These are phyloP conservation scores for Glonium stellatum DNA, from an alignment of 495 filamentous ascomycete species.

Conservation along the genomic window DNA sequence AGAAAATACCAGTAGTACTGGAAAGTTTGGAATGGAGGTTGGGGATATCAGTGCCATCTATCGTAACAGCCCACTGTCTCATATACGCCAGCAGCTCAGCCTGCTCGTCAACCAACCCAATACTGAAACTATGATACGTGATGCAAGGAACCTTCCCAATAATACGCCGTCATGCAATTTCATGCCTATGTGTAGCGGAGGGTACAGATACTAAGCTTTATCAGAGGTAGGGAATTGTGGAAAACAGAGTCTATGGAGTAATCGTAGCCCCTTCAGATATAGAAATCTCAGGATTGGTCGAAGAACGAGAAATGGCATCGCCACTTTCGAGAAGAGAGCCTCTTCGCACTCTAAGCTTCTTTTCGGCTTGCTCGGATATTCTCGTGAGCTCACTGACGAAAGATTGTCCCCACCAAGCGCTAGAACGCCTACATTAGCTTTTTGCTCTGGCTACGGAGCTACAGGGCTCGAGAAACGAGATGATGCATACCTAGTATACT, in stretches of 20 bases:
- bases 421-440: constrained; percentile 34
- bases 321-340: background rate
- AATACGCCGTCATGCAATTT: constrained; percentile 4
- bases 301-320: background rate
- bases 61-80: background rate
- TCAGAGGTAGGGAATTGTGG: background rate
- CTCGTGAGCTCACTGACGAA: constrained; percentile 80
- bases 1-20: no score
- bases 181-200: background rate
- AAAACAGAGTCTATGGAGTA: background rate
- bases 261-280: background rate
- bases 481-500: constrained; percentile 63
- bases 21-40: no score
- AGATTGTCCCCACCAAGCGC: constrained; percentile 94
- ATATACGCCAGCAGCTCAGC: background rate
- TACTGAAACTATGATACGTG: background rate
- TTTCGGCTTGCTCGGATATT: constrained; percentile 51
- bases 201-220: background rate
- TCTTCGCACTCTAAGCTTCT: constrained; percentile 33
- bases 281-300: background rate
- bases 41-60: no score
- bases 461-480: background rate
- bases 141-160: background rate
- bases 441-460: no score
- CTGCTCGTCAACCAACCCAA: background rate